Evolutionary conservation across 2,329 filamentous ascomycete genomes (phyloP).

Genomic region (Colletotrichum paranaense): DNA sequence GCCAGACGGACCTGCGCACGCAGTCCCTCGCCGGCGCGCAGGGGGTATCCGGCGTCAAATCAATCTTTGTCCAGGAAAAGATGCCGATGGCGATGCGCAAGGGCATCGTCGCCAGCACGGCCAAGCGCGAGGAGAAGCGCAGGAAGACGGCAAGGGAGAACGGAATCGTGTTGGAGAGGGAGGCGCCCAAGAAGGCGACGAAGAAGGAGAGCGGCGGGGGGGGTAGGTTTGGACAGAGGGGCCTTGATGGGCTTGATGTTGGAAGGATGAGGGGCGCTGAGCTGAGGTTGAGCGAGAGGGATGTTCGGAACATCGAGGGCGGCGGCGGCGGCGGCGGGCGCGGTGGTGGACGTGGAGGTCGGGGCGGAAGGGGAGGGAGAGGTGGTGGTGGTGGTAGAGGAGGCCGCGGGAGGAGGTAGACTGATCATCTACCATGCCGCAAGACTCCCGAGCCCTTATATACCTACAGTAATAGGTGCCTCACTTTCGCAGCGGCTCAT

Average conservation of each 20-base stretch:
- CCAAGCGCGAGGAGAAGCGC: conserved; percentile 74
- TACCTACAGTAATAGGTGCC: background rate
- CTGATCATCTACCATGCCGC: too few species aligned
- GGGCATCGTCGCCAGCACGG: conserved; percentile 80
- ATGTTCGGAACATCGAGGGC: conserved; percentile 78
- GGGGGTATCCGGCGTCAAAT: conserved; percentile 45
- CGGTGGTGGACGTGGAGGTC: conserved; percentile 19
- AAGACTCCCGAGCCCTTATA: background rate
- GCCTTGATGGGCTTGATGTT: conserved; percentile 80
- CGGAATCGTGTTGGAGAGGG: conserved; percentile 84
- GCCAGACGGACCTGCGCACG: conserved; percentile 85
- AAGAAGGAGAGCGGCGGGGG: conserved; percentile 53
- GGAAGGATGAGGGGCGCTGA: conserved; percentile 85
- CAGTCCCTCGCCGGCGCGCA: conserved; percentile 67
- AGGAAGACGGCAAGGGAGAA: conserved; percentile 87
- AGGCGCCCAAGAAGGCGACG: conserved; percentile 47
- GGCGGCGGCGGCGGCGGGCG: conserved; percentile 50
- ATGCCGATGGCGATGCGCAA: conserved; percentile 91
- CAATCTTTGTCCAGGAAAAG: conserved; percentile 80
- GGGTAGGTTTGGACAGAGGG: conserved; percentile 55
- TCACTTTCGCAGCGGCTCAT: background rate
- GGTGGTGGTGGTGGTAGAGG: conserved; percentile 52
- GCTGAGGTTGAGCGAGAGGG: conserved; percentile 80
- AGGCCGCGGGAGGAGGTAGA: conserved; percentile 38
- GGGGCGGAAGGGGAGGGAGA: conserved; percentile 44